phyloP scores from a whole-genome alignment of 1,284 basidiomycete species.

The Ustilago xerochloae region DNA sequence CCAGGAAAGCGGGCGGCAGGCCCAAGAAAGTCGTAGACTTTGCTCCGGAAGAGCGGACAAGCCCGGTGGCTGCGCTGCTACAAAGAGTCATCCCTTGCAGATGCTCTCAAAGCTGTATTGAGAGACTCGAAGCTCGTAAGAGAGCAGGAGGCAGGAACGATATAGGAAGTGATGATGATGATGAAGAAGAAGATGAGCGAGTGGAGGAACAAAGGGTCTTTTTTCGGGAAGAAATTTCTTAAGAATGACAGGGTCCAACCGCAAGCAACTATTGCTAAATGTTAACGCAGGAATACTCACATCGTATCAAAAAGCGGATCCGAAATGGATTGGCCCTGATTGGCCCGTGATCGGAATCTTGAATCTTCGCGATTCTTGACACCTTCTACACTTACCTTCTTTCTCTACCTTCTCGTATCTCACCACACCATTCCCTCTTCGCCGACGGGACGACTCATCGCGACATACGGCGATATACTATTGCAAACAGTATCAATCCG shows the following conservation, averaged over 20 bases:
- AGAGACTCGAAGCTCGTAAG: background rate
- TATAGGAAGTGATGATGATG: background rate
- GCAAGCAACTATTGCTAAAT: background rate
- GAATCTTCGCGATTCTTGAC: constrained; percentile 18
- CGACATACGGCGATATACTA: background rate
- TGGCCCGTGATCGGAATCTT: constrained; percentile 49
- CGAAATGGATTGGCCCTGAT: constrained; percentile 35
- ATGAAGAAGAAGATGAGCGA: background rate
- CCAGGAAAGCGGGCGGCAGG: constrained; percentile 24
- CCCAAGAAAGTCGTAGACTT: no score
- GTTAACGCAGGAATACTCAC: constrained; percentile 4
- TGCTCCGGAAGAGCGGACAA: background rate
- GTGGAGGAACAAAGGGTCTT: constrained; percentile 22
- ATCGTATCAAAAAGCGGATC: constrained; percentile 9
- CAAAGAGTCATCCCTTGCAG: constrained; percentile 11
- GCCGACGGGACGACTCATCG: background rate
- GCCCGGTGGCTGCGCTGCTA: constrained; percentile 8
- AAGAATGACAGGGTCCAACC: background rate
- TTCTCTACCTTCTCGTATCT: background rate
- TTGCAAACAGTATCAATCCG: no score
- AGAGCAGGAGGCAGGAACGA: background rate
- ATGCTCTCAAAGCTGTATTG: background rate
- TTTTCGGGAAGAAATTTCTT: background rate
- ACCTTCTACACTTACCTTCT: background rate
- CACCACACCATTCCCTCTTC: background rate